These are phyloP conservation scores for Hypomontagnella monticulosa DNA, from an alignment of 495 filamentous ascomycete genomes.

Conservation along the genomic window DNA sequence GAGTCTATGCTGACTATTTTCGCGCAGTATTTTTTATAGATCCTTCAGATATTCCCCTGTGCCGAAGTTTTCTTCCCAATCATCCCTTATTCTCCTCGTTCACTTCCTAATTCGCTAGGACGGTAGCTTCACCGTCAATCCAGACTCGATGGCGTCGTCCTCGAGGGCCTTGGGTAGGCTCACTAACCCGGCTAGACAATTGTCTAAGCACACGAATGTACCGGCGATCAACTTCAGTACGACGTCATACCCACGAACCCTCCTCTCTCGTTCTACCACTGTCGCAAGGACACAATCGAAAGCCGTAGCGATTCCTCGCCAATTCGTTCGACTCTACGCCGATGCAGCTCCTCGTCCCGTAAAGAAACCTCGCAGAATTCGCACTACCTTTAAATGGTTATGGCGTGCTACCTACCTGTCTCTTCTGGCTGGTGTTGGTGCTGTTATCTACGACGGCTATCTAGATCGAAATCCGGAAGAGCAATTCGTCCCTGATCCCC, in stretches of 20 bases:
- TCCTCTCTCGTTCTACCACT: constrained; percentile 13
- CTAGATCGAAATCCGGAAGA: constrained; percentile 80
- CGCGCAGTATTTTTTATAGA: constrained; percentile 28
- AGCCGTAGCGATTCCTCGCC: constrained; percentile 34
- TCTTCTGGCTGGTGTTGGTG: constrained; percentile 70
- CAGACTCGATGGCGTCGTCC: constrained; percentile 35
- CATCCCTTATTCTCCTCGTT: neutral
- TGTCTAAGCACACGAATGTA: constrained; percentile 21
- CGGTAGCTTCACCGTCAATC: constrained; percentile 20
- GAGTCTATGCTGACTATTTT: constrained; percentile 31
- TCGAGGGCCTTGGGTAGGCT: constrained; percentile 34
- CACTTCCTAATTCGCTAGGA: neutral
- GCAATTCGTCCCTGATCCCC: constrained; percentile 81
- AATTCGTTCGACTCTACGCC: constrained; percentile 55
- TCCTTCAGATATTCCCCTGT: constrained; percentile 8
- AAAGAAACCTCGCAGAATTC: constrained; percentile 54
- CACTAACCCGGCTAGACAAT: constrained; percentile 28
- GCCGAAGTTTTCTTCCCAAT: constrained; percentile 10
- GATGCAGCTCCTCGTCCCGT: constrained; percentile 42
- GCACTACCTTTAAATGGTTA: constrained; percentile 56
- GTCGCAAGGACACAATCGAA: constrained; percentile 22
- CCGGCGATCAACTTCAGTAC: constrained; percentile 25
- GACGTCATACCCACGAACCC: constrained; percentile 29
- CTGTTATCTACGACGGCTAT: constrained; percentile 83
- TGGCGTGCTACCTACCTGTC: constrained; percentile 83